Evolutionary conservation across 306 rosid genomes (phyloP).

Genomic region (Rosa lucieae): DNA sequence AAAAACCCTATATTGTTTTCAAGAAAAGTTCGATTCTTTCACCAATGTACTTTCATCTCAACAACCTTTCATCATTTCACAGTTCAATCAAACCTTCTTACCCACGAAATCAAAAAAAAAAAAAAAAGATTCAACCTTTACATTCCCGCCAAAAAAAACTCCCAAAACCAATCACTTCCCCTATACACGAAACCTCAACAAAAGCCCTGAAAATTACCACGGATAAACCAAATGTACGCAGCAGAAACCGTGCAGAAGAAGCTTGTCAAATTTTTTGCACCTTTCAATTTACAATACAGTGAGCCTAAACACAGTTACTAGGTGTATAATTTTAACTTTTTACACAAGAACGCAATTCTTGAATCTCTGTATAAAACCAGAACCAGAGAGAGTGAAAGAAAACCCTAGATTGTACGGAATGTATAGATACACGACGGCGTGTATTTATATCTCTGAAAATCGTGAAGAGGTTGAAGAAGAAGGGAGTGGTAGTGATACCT

Average conservation of each 20-base stretch:
- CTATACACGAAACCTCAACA: not conserved
- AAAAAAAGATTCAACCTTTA: not conserved
- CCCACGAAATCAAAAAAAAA: not conserved
- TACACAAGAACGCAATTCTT: not conserved
- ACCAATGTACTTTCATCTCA: not conserved
- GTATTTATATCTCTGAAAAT: not conserved
- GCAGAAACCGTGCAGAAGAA: not conserved
- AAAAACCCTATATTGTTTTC: not conserved
- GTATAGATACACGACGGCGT: not conserved
- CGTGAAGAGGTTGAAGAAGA: not conserved
- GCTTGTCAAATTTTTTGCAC: not conserved
- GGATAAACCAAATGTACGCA: not conserved
- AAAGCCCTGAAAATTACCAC: not conserved
- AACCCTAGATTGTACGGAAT: slow-evolving; percentile 11
- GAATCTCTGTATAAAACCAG: not conserved
- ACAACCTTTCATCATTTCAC: not conserved
- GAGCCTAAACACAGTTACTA: not conserved
- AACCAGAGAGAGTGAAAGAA: not conserved
- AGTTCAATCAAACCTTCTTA: not conserved
- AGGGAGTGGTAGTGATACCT: slow-evolving; percentile 6
- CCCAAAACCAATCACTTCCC: not conserved
- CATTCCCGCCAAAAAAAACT: slow-evolving; percentile 5
- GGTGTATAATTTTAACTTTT: not conserved
- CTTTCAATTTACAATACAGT: not conserved
- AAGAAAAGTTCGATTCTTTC: not conserved